A percentile compares a stretch with the other conserved stretches of the same genome.
These are phyloP conservation scores for Neohortaea acidophila DNA, from an alignment of 495 filamentous ascomycete genomes.

Conservation along the genomic window DNA sequence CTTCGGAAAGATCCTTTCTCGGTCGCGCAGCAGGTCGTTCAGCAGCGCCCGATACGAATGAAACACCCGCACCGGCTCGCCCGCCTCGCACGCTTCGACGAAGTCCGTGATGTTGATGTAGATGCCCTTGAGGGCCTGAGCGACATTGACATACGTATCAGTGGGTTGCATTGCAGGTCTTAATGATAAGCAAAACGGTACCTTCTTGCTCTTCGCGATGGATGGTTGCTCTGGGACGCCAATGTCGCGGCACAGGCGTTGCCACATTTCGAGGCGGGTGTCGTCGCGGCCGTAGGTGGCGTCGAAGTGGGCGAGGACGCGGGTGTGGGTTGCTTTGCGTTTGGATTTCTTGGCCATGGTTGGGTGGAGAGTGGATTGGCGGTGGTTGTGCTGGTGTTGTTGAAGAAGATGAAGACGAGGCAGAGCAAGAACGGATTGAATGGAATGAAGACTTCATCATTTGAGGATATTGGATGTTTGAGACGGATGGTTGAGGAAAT, in stretches of 20 bases:
- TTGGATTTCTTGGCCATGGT: background rate
- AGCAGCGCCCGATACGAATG: background rate
- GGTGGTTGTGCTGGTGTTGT: too few relatives aligned
- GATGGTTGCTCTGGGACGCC: background rate
- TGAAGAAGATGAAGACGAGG: too few relatives aligned
- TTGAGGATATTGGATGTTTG: too few relatives aligned
- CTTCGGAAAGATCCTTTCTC: conserved; percentile 3
- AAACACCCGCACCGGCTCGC: background rate
- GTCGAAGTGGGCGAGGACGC: conserved; percentile 6
- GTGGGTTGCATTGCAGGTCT: too few relatives aligned
- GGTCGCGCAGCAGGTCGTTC: background rate
- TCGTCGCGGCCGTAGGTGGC: conserved; percentile 6
- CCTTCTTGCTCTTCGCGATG: conserved; percentile 11
- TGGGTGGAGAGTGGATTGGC: too few relatives aligned
- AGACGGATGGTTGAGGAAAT: too few relatives aligned
- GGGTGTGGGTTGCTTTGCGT: background rate
- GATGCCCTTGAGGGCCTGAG: conserved; percentile 2
- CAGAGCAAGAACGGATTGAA: too few relatives aligned
- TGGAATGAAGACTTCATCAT: too few relatives aligned
- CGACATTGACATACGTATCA: too few relatives aligned
- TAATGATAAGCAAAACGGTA: conserved; percentile 3
- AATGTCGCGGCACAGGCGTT: conserved; percentile 6
- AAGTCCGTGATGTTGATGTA: conserved; percentile 13
- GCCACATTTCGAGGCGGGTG: conserved; percentile 6
- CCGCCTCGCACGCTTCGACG: conserved; percentile 1